Evolutionary conservation across 1,139 yeast species (phyloP), one percentile per base, ranked within the genome.

Genomic region (Maudiozyma humilis): DNA sequence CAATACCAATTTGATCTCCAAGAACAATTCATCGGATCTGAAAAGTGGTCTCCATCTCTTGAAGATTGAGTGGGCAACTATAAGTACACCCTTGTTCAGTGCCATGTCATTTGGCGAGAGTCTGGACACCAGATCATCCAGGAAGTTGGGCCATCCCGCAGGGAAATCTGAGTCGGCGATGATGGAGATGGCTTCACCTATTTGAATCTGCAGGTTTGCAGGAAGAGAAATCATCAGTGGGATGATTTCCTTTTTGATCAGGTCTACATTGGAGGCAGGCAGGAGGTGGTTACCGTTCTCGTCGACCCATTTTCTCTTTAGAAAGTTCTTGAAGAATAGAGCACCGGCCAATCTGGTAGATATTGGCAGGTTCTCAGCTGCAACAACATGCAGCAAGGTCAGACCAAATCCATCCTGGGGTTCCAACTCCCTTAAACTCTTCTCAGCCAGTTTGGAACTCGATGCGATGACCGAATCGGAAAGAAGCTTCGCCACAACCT

Each of bases 121-220:
- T 57, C 80, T 80, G 1, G 71, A 59, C 0, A 88, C 86, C 49
- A 93, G 71, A 47, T 80, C 82, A 51, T 88, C 91, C 32, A 93
- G 73, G 48, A 93, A 72, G 44, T 75, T 73, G 2, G 78, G 76
- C 99, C 99, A 93, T 45, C 79, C 71, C 40, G 82, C 82, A 1
- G 98, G 98, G 67, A 93, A 93, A 62, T 93, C 99, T 47, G 88
- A 80, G 60, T 89, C 96, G 3, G 99, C 98, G 59, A 93, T 91
- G 44, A 86, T 71, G 18, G 95, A 80, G 45, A 91, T 82, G 3
- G 96, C 81, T 63, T 93, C 98, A 45, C 97, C 98, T 44, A 93
- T 75, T 67, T 93, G 99, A 16, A 82, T 72, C 62, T 91, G 96
- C 47, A 91, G 68, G 46, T 73, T 68, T 41, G 75, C 73, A 13